phyloP scores from a whole-genome alignment of 164 flowering plant genomes.

The Piper betle region DNA sequence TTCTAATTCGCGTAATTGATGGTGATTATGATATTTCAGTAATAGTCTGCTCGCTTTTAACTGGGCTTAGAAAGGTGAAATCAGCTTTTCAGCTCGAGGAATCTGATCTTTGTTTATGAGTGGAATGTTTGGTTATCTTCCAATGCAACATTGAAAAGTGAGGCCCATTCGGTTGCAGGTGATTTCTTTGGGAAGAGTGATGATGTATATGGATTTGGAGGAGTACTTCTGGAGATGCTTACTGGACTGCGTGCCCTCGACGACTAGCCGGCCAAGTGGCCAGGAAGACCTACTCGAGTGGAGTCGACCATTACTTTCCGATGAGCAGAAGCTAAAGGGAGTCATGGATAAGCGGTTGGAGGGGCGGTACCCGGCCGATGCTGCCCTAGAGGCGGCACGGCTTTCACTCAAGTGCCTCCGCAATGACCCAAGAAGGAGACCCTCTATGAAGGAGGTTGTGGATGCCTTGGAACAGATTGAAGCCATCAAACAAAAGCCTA shows the following conservation, averaged over 20 bases:
- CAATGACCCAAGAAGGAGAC: constrained; percentile 48
- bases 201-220: constrained; percentile 77
- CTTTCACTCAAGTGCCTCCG: constrained; percentile 50
- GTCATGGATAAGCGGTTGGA: constrained; percentile 51
- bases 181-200: constrained; percentile 80
- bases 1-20: too few species aligned
- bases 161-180: constrained; percentile 31
- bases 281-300: constrained; percentile 49
- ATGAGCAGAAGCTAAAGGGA: constrained; percentile 24
- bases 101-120: too few species aligned
- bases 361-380: constrained; percentile 44
- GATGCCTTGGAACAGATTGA: constrained; percentile 35
- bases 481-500: constrained; percentile 22
- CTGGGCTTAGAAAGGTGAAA: too few species aligned
- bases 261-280: constrained; percentile 43
- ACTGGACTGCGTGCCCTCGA: constrained; percentile 47
- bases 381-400: constrained; percentile 41
- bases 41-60: too few species aligned
- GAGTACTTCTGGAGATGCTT: constrained; percentile 64
- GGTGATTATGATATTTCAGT: too few species aligned
- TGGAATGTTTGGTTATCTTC: too few species aligned
- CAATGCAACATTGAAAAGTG: too few species aligned
- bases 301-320: too few species aligned
- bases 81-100: too few species aligned
- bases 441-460: constrained; percentile 69